These are phyloP conservation scores for Neurospora sp. DNA, from an alignment of 495 filamentous ascomycete genomes.

Conservation along the genomic window DNA sequence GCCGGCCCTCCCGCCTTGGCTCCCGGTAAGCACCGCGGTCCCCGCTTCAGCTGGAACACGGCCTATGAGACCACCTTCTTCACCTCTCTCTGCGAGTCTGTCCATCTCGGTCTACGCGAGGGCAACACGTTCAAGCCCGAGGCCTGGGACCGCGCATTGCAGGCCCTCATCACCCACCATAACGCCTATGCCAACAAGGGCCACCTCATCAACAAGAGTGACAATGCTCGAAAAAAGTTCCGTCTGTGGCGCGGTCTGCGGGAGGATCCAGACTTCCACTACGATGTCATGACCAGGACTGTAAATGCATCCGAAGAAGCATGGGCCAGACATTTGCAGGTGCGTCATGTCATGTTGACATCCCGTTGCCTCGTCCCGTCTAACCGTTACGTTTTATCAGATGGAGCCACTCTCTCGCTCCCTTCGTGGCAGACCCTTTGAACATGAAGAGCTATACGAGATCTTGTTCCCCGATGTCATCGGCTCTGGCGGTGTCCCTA, in stretches of 20 bases:
- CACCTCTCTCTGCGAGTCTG: slow-evolving; percentile 39
- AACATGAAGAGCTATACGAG: slow-evolving; percentile 43
- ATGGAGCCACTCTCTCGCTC: slow-evolving; percentile 39
- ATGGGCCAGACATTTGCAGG: slow-evolving; percentile 38
- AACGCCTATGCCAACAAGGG: slow-evolving; percentile 38
- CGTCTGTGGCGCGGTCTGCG: slow-evolving; percentile 41
- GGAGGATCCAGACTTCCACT: slow-evolving; percentile 39
- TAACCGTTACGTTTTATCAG: slow-evolving; percentile 14
- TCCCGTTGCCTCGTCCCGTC: background rate
- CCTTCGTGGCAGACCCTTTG: slow-evolving; percentile 36
- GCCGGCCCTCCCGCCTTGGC: slow-evolving; percentile 5
- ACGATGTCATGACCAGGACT: slow-evolving; percentile 30
- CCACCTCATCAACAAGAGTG: slow-evolving; percentile 44
- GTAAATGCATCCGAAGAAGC: slow-evolving; percentile 39
- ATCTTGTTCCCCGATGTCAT: slow-evolving; percentile 40
- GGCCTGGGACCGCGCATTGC: slow-evolving; percentile 40
- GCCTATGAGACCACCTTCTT: slow-evolving; percentile 42
- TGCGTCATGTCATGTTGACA: slow-evolving; percentile 8
- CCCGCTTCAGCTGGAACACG: slow-evolving; percentile 41
- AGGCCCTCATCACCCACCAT: slow-evolving; percentile 34
- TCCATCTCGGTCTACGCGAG: slow-evolving; percentile 35
- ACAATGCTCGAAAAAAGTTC: slow-evolving; percentile 45
- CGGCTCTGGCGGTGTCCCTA: slow-evolving; percentile 39
- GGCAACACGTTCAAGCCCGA: slow-evolving; percentile 43
- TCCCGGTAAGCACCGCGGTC: slow-evolving; percentile 32